phyloP scores from a whole-genome alignment of 805 yeast genomes.

The Cyberlindnera galapagoensis region DNA sequence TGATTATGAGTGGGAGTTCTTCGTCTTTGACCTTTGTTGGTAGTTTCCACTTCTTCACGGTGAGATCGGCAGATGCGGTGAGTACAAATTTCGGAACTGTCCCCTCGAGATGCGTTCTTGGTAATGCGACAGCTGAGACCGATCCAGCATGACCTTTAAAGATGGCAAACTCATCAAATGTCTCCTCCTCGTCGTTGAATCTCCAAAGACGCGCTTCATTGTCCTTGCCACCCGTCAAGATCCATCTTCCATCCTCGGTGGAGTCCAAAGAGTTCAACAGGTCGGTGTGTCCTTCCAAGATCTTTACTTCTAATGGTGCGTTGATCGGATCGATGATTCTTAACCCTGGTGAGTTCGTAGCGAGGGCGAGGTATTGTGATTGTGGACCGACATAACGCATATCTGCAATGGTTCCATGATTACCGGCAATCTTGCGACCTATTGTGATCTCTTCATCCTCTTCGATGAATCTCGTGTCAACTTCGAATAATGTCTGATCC shows the following conservation, averaged over 20 bases:
- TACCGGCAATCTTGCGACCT: conserved; percentile 68
- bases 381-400: conserved; percentile 68
- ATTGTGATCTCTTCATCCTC: conserved; percentile 33
- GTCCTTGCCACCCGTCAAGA: conserved; percentile 90
- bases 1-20: conserved; percentile 31
- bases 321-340: conserved; percentile 62
- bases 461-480: conserved; percentile 30
- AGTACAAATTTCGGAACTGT: conserved; percentile 57
- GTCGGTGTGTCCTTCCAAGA: conserved; percentile 81
- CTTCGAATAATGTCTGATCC: conserved; percentile 72
- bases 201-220: conserved; percentile 80
- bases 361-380: conserved; percentile 59
- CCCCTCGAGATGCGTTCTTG: conserved; percentile 28
- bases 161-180: conserved; percentile 44
- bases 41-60: conserved; percentile 81
- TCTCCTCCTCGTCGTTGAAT: conserved; percentile 38
- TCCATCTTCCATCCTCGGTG: conserved; percentile 78
- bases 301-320: conserved; percentile 50
- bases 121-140: conserved; percentile 74
- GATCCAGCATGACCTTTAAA: conserved; percentile 86
- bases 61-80: conserved; percentile 88
- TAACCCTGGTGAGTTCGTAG: conserved; percentile 89
- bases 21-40: conserved; percentile 54
- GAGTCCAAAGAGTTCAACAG: conserved; percentile 75
- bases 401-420: conserved; percentile 94